A percentile compares a stretch with the other conserved stretches of the same genome.
Conservation (phyloP, 768 basidiomycete species). For the Tulasnella sp. region DNA sequence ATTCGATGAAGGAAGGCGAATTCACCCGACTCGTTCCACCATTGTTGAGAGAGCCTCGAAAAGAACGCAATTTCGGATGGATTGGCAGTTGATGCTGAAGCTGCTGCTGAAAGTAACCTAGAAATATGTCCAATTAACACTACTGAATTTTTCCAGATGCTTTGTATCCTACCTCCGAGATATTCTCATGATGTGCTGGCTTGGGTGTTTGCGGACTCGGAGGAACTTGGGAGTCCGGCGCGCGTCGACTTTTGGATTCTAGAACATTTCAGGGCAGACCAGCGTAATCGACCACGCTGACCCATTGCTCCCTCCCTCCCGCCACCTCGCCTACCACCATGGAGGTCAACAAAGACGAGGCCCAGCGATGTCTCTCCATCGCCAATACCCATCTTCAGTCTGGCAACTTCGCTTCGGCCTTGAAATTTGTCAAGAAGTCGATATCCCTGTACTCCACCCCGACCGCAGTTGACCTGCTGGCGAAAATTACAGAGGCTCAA, state of each 20-base stretch:
- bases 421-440: conserved; percentile 87
- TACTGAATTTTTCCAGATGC: neutral
- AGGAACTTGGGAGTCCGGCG: neutral
- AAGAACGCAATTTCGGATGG: conserved; percentile 81
- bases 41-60: conserved; percentile 78
- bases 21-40: conserved; percentile 96
- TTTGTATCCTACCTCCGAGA: neutral
- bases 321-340: conserved; percentile 2
- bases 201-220: neutral
- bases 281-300: conserved; percentile 3
- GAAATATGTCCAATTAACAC: neutral
- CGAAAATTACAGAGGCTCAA: conserved; percentile 55
- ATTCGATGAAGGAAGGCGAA: conserved; percentile 85
- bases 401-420: conserved; percentile 69
- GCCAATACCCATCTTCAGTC: conserved; percentile 69
- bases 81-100: conserved; percentile 54
- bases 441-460: conserved; percentile 75
- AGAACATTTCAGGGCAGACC: conserved; percentile 11
- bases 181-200: conserved; percentile 3
- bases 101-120: conserved; percentile 6
- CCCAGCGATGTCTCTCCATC: conserved; percentile 72
- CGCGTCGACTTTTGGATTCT: neutral
- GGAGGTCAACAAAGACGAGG: conserved; percentile 77
- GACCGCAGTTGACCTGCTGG: conserved; percentile 65
- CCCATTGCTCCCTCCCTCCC: neutral